Evolutionary conservation across 768 basidiomycete genomes (phyloP).

Genomic region (Kwoniella shandongensis): DNA sequence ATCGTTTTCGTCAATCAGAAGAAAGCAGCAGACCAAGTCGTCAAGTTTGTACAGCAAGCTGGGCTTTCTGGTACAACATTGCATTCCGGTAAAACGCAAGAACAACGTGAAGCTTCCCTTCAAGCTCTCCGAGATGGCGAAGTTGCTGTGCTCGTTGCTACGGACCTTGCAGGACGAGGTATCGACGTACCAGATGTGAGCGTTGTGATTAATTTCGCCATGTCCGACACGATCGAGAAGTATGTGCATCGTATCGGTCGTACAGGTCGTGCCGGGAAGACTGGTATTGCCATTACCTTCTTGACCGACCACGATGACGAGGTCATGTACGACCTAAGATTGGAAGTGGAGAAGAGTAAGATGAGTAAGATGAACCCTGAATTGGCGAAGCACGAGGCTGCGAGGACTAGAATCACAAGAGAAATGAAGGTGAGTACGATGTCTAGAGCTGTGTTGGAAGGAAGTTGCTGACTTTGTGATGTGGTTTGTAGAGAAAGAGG

Average conservation of each 20-base stretch:
- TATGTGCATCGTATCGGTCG: conserved; percentile 84
- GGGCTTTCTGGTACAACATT: conserved; percentile 84
- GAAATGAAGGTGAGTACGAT: conserved; percentile 72
- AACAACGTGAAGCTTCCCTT: conserved; percentile 90
- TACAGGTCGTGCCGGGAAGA: conserved; percentile 96
- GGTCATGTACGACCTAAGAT: conserved; percentile 94
- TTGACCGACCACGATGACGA: conserved; percentile 91
- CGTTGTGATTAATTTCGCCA: conserved; percentile 95
- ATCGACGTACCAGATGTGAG: conserved; percentile 94
- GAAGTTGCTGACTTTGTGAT: background rate
- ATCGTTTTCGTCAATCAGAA: conserved; percentile 99
- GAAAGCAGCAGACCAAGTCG: conserved; percentile 97
- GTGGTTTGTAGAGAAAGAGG: conserved; percentile 20
- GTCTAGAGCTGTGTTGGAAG: background rate
- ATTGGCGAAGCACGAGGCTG: conserved; percentile 85
- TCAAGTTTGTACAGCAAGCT: conserved; percentile 85
- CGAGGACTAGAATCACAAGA: conserved; percentile 82
- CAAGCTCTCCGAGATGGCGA: conserved; percentile 82
- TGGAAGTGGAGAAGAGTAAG: conserved; percentile 93
- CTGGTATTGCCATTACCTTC: conserved; percentile 91
- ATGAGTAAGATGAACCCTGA: conserved; percentile 85
- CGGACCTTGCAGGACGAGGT: conserved; percentile 96
- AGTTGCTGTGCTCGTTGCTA: conserved; percentile 87
- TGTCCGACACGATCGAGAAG: conserved; percentile 93
- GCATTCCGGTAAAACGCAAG: conserved; percentile 97